Percentiles rank a stretch among this genome's conserved stretches.
Evolutionary conservation across 106 monocot species (phyloP).

Genomic region (Agapanthus africanus): DNA sequence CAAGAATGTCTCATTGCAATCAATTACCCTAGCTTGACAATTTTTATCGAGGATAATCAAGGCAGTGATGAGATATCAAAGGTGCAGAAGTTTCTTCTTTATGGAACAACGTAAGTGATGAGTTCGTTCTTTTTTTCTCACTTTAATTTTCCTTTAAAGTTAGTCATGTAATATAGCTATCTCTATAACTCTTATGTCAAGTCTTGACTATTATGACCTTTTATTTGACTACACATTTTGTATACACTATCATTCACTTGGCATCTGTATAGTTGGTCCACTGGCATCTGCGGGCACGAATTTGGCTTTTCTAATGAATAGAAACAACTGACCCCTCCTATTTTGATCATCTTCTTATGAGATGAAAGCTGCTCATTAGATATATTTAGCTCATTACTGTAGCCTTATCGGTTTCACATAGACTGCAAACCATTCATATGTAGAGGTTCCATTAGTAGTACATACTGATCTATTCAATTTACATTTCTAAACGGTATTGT

Average conservation of each 20-base stretch:
- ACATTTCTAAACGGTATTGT: neutral
- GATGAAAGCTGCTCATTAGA: neutral
- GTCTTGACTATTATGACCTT: neutral
- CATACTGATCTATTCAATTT: neutral
- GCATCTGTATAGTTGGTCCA: neutral
- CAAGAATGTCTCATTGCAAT: conserved; percentile 9
- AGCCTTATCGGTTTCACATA: neutral
- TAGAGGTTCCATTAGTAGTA: neutral
- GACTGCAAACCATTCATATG: neutral
- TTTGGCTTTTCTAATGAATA: neutral
- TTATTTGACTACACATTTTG: neutral
- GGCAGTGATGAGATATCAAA: conserved; percentile 55
- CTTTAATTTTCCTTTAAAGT: no score
- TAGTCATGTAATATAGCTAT: no score
- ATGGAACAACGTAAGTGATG: conserved; percentile 77
- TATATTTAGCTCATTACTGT: neutral
- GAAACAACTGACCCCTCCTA: neutral
- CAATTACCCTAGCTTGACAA: conserved; percentile 63
- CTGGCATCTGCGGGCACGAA: neutral
- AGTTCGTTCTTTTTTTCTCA: no score
- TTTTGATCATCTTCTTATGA: neutral
- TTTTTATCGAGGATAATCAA: conserved; percentile 98
- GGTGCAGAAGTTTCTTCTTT: conserved; percentile 66
- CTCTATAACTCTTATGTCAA: no score
- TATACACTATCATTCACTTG: neutral